These are phyloP conservation scores for Solanum medicagineum DNA, from an alignment of 257 asterid species.

Conservation along the genomic window DNA sequence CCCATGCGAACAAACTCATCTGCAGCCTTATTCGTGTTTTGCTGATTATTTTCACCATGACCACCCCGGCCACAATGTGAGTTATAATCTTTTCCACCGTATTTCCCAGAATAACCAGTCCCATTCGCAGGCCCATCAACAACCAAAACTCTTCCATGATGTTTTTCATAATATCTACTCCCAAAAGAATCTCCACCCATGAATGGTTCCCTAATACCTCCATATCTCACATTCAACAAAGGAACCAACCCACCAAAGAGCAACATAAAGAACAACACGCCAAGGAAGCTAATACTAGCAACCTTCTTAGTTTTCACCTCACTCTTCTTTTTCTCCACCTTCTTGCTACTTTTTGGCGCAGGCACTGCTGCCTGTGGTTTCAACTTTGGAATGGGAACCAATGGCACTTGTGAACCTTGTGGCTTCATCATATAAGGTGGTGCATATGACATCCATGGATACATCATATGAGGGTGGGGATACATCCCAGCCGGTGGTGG, in stretches of 20 bases:
- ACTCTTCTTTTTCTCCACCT: conserved; percentile 48
- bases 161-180: conserved; percentile 35
- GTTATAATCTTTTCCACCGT: conserved; percentile 21
- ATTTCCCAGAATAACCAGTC: conserved; percentile 26
- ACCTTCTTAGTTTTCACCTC: conserved; percentile 84
- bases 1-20: conserved; percentile 26
- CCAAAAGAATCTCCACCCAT: conserved; percentile 24
- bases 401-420: conserved; percentile 91
- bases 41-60: not conserved
- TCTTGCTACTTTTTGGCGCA: conserved; percentile 47
- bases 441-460: conserved; percentile 87
- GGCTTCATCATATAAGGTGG: conserved; percentile 83
- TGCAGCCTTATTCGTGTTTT: not conserved
- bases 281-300: conserved; percentile 83
- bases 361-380: conserved; percentile 49
- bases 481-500: conserved; percentile 66
- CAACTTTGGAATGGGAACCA: conserved; percentile 91
- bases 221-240: conserved; percentile 60
- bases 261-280: conserved; percentile 62
- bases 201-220: conserved; percentile 49
- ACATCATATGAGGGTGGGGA: conserved; percentile 63
- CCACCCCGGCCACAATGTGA: conserved; percentile 19
- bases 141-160: conserved; percentile 61
- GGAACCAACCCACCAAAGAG: conserved; percentile 87
- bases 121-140: conserved; percentile 29